These are phyloP conservation scores for Pistacia atlantica DNA, from an alignment of 345 rosid species.

Conservation along the genomic window DNA sequence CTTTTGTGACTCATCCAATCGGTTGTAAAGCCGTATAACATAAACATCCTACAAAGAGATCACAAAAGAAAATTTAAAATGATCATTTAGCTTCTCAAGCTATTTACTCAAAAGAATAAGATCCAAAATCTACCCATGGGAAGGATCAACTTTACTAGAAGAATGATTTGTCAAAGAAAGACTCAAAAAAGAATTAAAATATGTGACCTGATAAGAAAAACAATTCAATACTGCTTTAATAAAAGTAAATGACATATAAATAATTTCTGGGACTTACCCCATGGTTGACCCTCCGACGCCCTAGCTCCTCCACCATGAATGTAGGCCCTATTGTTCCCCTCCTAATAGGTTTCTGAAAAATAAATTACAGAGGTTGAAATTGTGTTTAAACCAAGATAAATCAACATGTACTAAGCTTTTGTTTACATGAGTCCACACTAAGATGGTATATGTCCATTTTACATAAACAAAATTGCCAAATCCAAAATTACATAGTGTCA, in stretches of 20 bases:
- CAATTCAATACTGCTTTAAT: background rate
- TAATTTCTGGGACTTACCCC: conserved; percentile 49
- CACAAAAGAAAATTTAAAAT: conserved; percentile 21
- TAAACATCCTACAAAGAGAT: conserved; percentile 67
- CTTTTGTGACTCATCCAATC: conserved; percentile 81
- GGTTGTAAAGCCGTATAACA: conserved; percentile 67
- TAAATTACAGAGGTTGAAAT: too few species aligned
- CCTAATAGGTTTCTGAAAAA: conserved; percentile 74
- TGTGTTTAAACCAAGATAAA: too few species aligned
- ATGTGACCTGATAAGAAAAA: background rate
- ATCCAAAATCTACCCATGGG: background rate
- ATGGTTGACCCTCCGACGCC: conserved; percentile 61
- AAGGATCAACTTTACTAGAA: background rate
- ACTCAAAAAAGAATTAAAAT: background rate
- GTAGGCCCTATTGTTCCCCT: conserved; percentile 81
- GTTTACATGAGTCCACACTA: too few species aligned
- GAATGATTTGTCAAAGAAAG: conserved; percentile 3
- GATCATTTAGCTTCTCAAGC: conserved; percentile 13
- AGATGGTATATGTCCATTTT: too few species aligned
- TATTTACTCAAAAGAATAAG: background rate
- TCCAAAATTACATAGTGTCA: background rate
- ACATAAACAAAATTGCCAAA: background rate
- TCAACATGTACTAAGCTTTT: too few species aligned
- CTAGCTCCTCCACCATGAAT: conserved; percentile 80
- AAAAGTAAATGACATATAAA: background rate